Conservation (phyloP, 2,329 filamentous ascomycete species). For the Trichoderma lentiforme region DNA sequence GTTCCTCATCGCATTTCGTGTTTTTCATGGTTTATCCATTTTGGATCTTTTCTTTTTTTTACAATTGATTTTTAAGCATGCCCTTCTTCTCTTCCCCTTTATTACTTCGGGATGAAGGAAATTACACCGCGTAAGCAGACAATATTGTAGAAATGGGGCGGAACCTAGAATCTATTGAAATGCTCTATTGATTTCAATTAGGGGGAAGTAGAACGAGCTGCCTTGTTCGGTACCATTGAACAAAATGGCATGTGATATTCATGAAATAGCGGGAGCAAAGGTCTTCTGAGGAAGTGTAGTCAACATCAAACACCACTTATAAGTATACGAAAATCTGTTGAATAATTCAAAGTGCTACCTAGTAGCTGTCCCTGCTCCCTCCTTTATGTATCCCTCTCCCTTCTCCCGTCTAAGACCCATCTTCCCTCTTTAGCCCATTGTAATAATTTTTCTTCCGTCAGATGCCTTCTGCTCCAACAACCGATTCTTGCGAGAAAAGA, state of each 20-base stretch:
- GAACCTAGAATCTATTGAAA: background rate
- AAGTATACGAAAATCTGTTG: background rate
- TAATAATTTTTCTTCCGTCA: background rate
- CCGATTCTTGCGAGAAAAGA: background rate
- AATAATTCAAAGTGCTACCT: slow-evolving; percentile 12
- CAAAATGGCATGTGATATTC: background rate
- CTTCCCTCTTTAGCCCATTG: slow-evolving; percentile 2
- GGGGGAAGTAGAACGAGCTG: background rate
- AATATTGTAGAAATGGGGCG: background rate
- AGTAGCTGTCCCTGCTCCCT: slow-evolving; percentile 8
- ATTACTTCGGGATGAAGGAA: background rate
- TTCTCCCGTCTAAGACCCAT: slow-evolving; percentile 6
- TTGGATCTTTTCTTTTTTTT: background rate
- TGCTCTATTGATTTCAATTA: background rate
- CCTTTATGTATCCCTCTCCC: background rate
- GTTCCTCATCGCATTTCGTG: background rate
- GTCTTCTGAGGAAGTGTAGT: background rate
- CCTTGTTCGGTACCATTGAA: background rate
- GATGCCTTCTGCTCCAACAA: background rate
- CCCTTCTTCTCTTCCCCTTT: background rate
- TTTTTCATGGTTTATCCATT: background rate
- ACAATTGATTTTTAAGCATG: background rate
- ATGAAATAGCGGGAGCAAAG: background rate
- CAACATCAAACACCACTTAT: background rate
- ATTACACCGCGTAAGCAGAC: background rate